phyloP scores from a whole-genome alignment of 2,329 filamentous ascomycete species.

The Exophiala alcalophila region DNA sequence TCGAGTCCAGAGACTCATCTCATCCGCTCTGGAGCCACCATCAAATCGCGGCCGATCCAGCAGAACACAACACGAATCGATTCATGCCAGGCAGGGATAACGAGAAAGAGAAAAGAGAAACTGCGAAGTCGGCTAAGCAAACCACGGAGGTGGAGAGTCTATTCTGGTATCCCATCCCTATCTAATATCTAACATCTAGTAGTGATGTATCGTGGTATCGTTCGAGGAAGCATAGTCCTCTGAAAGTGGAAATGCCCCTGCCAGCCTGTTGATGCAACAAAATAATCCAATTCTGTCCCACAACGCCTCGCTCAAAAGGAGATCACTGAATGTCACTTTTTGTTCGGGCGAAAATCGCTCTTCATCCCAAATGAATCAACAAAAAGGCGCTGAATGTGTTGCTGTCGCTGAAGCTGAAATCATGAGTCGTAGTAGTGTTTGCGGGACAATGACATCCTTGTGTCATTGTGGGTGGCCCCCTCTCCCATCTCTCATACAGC shows the following conservation, averaged over 20 bases:
- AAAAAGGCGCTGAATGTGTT: too few species aligned
- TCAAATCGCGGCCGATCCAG: too few species aligned
- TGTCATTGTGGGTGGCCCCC: background rate
- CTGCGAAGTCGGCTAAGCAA: too few species aligned
- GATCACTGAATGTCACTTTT: too few species aligned
- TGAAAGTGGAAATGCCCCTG: background rate
- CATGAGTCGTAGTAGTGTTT: conserved; percentile 19
- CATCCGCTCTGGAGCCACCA: too few species aligned
- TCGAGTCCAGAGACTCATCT: too few species aligned
- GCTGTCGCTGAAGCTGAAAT: too few species aligned
- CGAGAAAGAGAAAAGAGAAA: background rate
- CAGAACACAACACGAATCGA: too few species aligned
- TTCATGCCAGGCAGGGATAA: background rate
- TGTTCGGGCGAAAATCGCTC: too few species aligned
- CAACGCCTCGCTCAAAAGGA: conserved; percentile 10
- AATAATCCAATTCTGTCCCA: conserved; percentile 1
- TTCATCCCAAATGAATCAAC: too few species aligned
- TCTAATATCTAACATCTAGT: background rate
- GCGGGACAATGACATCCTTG: background rate
- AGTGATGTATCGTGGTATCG: conserved; percentile 17
- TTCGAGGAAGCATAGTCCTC: background rate
- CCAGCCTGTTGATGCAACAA: background rate
- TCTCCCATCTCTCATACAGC: conserved; percentile 14
- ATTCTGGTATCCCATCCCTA: background rate
- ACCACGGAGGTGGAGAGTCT: background rate